Percentiles rank a stretch among this genome's conserved stretches.
Evolutionary conservation across 345 rosid genomes (phyloP).

Genomic region (Zanthoxylum bungeanum): DNA sequence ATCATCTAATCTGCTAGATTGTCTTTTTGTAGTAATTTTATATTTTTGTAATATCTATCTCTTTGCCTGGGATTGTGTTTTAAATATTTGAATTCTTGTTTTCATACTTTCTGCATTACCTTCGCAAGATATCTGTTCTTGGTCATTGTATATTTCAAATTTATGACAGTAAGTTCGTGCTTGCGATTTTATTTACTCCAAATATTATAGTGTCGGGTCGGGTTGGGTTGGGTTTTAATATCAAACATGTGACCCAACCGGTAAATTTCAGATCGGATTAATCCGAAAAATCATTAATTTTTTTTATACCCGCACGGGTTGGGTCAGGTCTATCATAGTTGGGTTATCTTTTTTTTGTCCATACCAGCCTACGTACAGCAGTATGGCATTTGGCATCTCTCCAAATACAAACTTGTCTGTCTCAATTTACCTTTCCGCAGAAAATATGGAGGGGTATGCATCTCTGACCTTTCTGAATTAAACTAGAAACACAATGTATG

Average conservation of each 20-base stretch:
- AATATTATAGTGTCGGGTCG: no score
- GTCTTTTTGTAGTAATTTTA: no score
- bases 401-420: conserved; percentile 71
- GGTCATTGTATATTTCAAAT: conserved; percentile 92
- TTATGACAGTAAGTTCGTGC: conserved; percentile 65
- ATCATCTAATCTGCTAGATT: no score
- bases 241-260: no score
- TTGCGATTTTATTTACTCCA: not conserved
- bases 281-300: no score
- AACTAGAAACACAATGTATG: not conserved
- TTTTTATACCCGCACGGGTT: no score
- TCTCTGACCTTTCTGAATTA: conserved; percentile 5
- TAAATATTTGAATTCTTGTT: conserved; percentile 14
- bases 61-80: not conserved
- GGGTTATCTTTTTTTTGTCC: conserved; percentile 83
- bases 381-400: conserved; percentile 74
- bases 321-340: conserved; percentile 81
- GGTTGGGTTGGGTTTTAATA: no score
- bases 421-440: conserved; percentile 74
- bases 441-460: conserved; percentile 68
- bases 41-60: no score
- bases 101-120: conserved; percentile 61
- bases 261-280: no score
- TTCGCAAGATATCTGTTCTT: conserved; percentile 82
- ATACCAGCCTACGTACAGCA: conserved; percentile 94